Evolutionary conservation across 495 filamentous ascomycete genomes (phyloP), one percentile per base, ranked within the genome.

Genomic region (Lentithecium fluviatile): DNA sequence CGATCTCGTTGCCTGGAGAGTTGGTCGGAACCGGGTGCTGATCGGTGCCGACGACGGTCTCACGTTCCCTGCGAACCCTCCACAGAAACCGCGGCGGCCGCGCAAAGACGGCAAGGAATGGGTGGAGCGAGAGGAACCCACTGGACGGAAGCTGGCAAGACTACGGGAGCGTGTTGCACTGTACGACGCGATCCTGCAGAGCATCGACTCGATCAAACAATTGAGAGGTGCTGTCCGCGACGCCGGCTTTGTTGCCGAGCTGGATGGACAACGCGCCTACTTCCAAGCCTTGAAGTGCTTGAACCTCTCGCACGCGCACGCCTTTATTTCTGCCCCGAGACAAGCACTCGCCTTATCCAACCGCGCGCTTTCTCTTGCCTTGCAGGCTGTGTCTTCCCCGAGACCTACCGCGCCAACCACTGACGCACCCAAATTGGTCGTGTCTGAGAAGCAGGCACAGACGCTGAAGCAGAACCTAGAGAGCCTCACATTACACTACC

Each of bases 151-250:
- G 67, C 74, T 96, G 49, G 85, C 86, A 12, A 84, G 85, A 59
- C 76, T 99, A 17, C 89, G 90, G 68, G 95, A 97, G 69, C 85
- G 89, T 64, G 87, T 91, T 12, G 91, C 89, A 1, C 79, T 97
- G n/a, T 97, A 97, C 71, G 91, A 97, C 68, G 89, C 90, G 23
- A 96, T 86, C 4, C 72, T 99, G 12, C 87, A 90, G 74, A 96
- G 89, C 73, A 75, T 99, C 57, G 90, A 97, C 50, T 91, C 92
- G 20, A 84, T 96, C 64, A 88, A 88, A 62, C 89, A 94, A 54
- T 79, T 99, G 11, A 88, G 91, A 0, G 95, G 95, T 70, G 86
- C 96, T 23, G 91, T 88, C n/a, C 87, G 89, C 21, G 95, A 99
- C 69, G 80, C 85, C 42, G 74, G 74, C 15, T 87, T 99, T 63